phyloP scores from a whole-genome alignment of 2,329 filamentous ascomycete species.

The Knoxdaviesia capensis region DNA sequence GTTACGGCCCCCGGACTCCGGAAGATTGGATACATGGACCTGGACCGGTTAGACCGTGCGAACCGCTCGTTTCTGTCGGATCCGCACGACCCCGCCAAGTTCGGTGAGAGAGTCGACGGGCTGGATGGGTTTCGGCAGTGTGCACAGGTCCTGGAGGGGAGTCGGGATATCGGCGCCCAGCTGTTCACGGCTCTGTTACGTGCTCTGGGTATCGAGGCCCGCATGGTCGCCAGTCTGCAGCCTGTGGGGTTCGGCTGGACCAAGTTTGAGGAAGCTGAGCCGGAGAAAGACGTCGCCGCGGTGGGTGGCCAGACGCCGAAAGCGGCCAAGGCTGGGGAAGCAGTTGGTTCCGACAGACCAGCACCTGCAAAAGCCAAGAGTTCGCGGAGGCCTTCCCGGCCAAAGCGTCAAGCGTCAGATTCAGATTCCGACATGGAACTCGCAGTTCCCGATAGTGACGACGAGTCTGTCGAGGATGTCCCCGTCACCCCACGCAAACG shows the following conservation, averaged over 20 bases:
- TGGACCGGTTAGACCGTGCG: constrained; percentile 55
- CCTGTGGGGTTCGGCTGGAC: constrained; percentile 81
- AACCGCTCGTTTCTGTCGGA: constrained; percentile 48
- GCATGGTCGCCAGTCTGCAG: constrained; percentile 71
- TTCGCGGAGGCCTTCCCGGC: no score
- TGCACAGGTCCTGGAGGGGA: constrained; percentile 56
- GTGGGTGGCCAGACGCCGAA: no score
- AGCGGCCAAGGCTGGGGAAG: no score
- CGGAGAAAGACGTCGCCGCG: constrained; percentile 17
- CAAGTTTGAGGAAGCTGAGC: constrained; percentile 58
- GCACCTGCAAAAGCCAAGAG: no score
- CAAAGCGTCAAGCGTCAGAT: background rate
- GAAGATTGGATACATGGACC: constrained; percentile 76
- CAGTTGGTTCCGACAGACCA: no score
- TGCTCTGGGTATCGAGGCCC: constrained; percentile 60
- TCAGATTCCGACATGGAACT: constrained; percentile 4
- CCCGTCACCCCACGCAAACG: background rate
- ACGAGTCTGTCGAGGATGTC: constrained; percentile 28
- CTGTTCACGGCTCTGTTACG: constrained; percentile 74
- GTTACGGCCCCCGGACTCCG: constrained; percentile 60
- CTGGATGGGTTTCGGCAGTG: constrained; percentile 46
- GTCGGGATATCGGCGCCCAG: constrained; percentile 72
- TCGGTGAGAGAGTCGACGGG: constrained; percentile 57
- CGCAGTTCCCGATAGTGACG: constrained; percentile 28
- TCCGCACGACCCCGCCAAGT: constrained; percentile 36